phyloP scores from a whole-genome alignment of 2,329 filamentous ascomycete genomes.

The Amylocarpus encephaloides region DNA sequence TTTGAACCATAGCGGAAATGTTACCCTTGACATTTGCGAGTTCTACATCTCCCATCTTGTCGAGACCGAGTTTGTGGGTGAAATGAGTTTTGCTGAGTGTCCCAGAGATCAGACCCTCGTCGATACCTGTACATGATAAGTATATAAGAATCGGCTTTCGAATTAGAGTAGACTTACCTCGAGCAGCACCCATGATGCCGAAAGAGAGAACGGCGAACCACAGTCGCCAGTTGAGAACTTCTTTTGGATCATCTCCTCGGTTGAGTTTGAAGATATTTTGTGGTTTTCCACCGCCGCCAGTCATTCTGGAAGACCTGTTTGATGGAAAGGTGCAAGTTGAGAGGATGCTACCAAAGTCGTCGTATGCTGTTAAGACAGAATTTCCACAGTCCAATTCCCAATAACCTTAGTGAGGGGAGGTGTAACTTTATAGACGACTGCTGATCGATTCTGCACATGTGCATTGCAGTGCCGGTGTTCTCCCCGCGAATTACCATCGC shows the following conservation, averaged over 20 bases:
- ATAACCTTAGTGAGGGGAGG: background rate
- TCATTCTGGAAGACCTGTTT: slow-evolving; percentile 34
- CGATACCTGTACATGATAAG: slow-evolving; percentile 39
- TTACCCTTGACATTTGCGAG: slow-evolving; percentile 67
- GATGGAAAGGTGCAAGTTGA: background rate
- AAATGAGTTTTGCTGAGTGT: slow-evolving; percentile 64
- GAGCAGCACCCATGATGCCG: slow-evolving; percentile 67
- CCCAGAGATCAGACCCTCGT: slow-evolving; percentile 72
- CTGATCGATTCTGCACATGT: background rate
- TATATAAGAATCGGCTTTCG: background rate
- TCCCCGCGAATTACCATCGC: background rate
- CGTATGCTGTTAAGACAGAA: background rate
- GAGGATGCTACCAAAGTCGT: background rate
- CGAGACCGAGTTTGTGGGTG: slow-evolving; percentile 51
- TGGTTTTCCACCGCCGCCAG: slow-evolving; percentile 47
- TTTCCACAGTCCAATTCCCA: background rate
- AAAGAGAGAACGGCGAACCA: slow-evolving; percentile 73
- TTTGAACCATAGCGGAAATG: slow-evolving; percentile 75
- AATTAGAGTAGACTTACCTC: slow-evolving; percentile 39
- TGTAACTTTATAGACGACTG: background rate
- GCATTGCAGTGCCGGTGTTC: background rate
- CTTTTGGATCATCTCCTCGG: slow-evolving; percentile 58
- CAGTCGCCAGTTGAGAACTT: slow-evolving; percentile 70
- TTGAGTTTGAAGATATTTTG: slow-evolving; percentile 59
- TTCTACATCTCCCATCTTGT: slow-evolving; percentile 44